Base-by-base conservation (phyloP, 352 stramenopile genomes). In the Globisporangium ultimum region DNA sequence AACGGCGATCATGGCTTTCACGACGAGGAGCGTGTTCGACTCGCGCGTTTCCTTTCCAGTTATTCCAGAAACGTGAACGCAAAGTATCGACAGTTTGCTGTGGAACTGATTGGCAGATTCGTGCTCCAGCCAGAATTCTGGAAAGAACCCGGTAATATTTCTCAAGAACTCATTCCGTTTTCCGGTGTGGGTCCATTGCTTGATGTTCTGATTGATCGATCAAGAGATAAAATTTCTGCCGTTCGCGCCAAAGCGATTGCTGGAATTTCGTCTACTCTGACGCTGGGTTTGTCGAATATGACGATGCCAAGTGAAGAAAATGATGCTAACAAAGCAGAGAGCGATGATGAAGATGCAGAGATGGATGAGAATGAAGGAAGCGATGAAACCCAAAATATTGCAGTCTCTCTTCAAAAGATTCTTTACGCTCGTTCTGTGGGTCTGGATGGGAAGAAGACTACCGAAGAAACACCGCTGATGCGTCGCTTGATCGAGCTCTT, bases 161-260 rank as follows among this genome's bases (percentile, higher is more conserved):
- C 76, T 10, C 55, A 70, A 18, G 73, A 70, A 11, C 60, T 80
- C 3, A 47, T 87, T 2, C 58, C 70, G 15, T 91, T 78, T 32
- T 72, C 76, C 3, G 83, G 80, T 1, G 70, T 90, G 4, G 68
- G 68, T 0, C 76, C 85, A 11, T 54, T 94, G 22, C 50, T 94
- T 13, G 76, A 89, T 32, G 67, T 95, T 18, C 57, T 95, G 2
- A 76, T 89, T 32, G 77, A 93, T 28, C 77, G 87, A 8, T 87
- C 84, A 36, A 61, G 78, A 6, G 87, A 95, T 62, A 89, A 89
- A 52, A 84, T 91, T 32, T 92, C 85, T 5, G 66, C 80, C 46
- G 84, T 93, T 32, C 84, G 87, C 32, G 83, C 84, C 0, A 95
- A 93, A 51, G 84, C 87, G 12, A 89, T 95, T 68, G 74, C 67